phyloP scores from a whole-genome alignment of 2,329 filamentous ascomycete species.

The Hypoxylon sp. region DNA sequence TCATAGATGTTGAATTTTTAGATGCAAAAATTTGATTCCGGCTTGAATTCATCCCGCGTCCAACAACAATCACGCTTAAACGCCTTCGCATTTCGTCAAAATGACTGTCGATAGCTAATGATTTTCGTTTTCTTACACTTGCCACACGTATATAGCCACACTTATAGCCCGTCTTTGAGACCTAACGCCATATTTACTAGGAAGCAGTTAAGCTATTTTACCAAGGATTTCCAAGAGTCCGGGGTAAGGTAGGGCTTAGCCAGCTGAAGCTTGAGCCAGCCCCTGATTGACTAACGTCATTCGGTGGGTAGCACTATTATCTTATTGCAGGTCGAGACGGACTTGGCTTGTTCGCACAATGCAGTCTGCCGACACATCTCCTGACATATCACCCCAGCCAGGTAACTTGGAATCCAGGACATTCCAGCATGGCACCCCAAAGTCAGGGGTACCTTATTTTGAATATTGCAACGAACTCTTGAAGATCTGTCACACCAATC shows the following conservation, averaged over 20 bases:
- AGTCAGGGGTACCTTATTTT: background rate
- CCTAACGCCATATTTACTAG: slow-evolving; percentile 3
- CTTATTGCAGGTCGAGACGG: background rate
- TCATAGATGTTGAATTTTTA: slow-evolving; percentile 28
- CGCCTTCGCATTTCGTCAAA: background rate
- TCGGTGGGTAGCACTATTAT: background rate
- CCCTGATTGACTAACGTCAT: slow-evolving; percentile 34
- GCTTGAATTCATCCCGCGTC: background rate
- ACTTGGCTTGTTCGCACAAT: slow-evolving; percentile 9
- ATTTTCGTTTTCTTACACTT: background rate
- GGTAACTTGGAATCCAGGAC: slow-evolving; percentile 15
- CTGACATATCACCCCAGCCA: slow-evolving; percentile 16
- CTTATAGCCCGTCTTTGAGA: background rate
- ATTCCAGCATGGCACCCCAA: slow-evolving; percentile 1
- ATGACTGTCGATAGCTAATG: background rate
- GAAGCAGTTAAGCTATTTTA: slow-evolving; percentile 1
- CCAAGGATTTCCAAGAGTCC: slow-evolving; percentile 10
- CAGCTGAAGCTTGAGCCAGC: slow-evolving; percentile 13
- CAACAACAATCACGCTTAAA: background rate
- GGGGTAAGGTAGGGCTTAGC: slow-evolving; percentile 33
- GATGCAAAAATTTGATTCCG: slow-evolving; percentile 23
- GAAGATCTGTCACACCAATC: background rate
- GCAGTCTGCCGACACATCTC: slow-evolving; percentile 7
- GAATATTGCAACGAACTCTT: background rate
- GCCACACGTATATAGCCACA: slow-evolving; percentile 12